These are phyloP conservation scores for Falciphora oryzae DNA, from an alignment of 2,329 filamentous ascomycete species.

Conservation along the genomic window DNA sequence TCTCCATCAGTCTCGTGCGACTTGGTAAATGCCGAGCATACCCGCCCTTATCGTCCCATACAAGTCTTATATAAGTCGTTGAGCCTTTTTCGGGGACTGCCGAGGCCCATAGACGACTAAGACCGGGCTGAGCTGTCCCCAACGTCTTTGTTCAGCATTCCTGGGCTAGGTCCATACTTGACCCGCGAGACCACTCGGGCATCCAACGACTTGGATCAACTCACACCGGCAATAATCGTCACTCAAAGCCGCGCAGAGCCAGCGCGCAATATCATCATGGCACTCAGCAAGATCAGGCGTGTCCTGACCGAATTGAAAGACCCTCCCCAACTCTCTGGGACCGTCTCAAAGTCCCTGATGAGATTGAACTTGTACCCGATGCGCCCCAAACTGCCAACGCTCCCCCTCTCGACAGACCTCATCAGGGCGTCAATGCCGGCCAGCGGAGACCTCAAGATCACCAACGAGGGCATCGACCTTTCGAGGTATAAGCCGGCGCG, in stretches of 20 bases:
- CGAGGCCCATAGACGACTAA: not conserved
- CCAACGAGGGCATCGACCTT: not conserved
- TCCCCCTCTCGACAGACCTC: not conserved
- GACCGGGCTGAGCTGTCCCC: not conserved
- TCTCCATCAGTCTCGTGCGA: not conserved
- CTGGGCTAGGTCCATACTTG: no score
- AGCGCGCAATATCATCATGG: not conserved
- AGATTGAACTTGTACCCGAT: not conserved
- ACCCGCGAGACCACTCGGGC: no score
- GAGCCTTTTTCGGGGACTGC: not conserved
- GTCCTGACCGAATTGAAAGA: not conserved
- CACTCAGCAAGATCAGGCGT: not conserved
- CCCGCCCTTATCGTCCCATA: not conserved
- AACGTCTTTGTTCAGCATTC: no score
- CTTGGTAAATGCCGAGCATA: not conserved
- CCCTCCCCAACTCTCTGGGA: not conserved
- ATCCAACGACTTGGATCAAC: not conserved
- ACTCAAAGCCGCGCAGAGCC: not conserved
- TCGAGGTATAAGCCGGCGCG: not conserved
- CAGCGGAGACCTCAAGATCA: not conserved
- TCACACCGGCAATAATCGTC: not conserved
- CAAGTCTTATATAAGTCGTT: not conserved
- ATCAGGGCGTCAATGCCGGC: not conserved
- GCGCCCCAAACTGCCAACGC: not conserved
- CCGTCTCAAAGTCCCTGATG: not conserved